Evolutionary conservation across 768 basidiomycete genomes (phyloP), one percentile per base, ranked within the genome.

Genomic region (Hysterangium stoloniferum): DNA sequence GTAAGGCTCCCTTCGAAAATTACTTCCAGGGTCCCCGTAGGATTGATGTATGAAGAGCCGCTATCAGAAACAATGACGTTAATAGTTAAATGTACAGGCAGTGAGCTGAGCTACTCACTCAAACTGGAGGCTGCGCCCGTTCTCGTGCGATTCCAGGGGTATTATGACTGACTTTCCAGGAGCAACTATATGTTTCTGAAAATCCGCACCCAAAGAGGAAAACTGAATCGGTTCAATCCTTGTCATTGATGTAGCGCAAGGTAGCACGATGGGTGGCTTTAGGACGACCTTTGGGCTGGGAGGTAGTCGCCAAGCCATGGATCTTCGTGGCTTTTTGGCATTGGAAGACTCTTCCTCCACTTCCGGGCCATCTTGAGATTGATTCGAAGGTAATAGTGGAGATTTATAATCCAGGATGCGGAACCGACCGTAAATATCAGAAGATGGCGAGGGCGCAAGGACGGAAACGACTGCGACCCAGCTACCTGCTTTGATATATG

Each of bases 71-170:
- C 40, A 37, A 37, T 25, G 35, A 28, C 15, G 9, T 22, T 22
- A 15, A 9, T 48, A 8, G 6, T 13, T 13, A 48, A 2, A 8
- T 33, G 3, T 2, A 11, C 11, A 48, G 20, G 35, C 6, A 11
- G 24, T 40, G 24, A 50, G 8, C 6, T 40, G 25, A 40, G 25
- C 6, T 5, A 50, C 48, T 4, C 42, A 50, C 48, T 50, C 48
- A 50, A 44, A 50, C 28, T 50, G 48, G 13, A 50, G 38, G 25
- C 48, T 50, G 24, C 42, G 13, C 22, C 48, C 48, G 25, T 50
- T 50, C 2, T 15, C 15, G 17, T 50, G 48, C 25, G 22, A 19
- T 1, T 34, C 37, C 29, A 50, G 17, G 13, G 48, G 25, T 8
- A 40, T 38, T 38, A 50, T 31, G 2, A 50, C n/a, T 6, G 34